Evolutionary conservation across 129 eudicot genomes (phyloP).

Genomic region (Silybum marianum): DNA sequence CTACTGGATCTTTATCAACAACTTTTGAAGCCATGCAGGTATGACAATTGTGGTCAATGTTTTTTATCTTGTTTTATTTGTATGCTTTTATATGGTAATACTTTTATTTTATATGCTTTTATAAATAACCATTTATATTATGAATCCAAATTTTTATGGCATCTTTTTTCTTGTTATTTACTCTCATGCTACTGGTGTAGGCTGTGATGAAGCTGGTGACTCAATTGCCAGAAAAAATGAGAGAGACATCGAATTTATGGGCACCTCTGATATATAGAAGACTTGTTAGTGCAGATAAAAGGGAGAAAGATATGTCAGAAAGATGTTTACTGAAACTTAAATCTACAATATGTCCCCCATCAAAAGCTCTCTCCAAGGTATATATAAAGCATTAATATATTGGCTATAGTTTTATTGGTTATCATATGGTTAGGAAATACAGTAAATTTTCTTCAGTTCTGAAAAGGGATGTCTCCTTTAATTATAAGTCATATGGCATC

Average conservation of each 20-base stretch:
- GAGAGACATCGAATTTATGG: conserved; percentile 68
- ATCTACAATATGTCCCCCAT: conserved; percentile 59
- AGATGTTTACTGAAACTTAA: conserved; percentile 70
- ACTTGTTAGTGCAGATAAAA: conserved; percentile 71
- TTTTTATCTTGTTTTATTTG: conserved; percentile 3
- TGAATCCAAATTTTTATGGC: neutral
- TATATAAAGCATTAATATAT: conserved; percentile 4
- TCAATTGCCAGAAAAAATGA: conserved; percentile 69
- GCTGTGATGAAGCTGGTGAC: conserved; percentile 66
- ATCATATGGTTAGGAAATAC: neutral
- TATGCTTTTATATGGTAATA: neutral
- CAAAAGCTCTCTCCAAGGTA: conserved; percentile 70
- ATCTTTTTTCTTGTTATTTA: neutral
- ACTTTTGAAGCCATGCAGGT: conserved; percentile 97
- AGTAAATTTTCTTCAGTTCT: neutral
- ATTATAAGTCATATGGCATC: neutral
- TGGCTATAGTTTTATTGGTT: neutral
- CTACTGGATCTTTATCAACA: conserved; percentile 76
- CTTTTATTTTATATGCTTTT: neutral
- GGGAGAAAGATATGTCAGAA: conserved; percentile 83
- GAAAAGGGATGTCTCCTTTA: neutral
- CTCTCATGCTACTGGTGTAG: conserved; percentile 30
- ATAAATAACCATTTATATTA: neutral
- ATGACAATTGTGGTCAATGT: conserved; percentile 12
- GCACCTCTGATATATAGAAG: conserved; percentile 84